phyloP scores from a whole-genome alignment of 2,329 filamentous ascomycete species.

The Biscogniauxia marginata region DNA sequence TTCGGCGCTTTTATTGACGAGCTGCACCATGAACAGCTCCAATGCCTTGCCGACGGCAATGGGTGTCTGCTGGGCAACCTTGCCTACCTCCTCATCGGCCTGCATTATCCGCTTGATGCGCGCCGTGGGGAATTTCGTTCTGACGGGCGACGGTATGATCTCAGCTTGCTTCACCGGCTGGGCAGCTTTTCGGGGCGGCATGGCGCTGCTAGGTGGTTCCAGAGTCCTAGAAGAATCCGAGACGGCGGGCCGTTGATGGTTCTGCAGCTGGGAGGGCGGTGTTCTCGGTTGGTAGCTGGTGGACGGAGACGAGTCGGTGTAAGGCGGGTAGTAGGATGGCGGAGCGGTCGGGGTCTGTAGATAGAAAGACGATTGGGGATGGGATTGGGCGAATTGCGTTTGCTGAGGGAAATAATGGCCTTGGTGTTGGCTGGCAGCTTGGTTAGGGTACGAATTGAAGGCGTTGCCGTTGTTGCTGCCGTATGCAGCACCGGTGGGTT shows the following conservation, averaged over 20 bases:
- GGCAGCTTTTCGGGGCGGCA: conserved; percentile 41
- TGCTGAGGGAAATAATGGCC: conserved; percentile 22
- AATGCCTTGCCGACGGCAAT: conserved; percentile 94
- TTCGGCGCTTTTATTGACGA: conserved; percentile 84
- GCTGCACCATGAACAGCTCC: conserved; percentile 95
- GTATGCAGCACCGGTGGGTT: conserved; percentile 22
- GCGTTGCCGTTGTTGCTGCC: conserved; percentile 12
- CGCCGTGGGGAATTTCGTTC: conserved; percentile 94
- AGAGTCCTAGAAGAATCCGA: conserved; percentile 17
- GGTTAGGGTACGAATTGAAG: conserved; percentile 19
- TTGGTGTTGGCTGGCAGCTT: conserved; percentile 7
- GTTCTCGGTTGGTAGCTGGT: conserved; percentile 15
- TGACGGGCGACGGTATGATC: conserved; percentile 69
- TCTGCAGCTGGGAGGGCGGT: conserved; percentile 12
- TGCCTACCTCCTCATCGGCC: conserved; percentile 96
- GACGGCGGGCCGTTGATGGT: conserved; percentile 25
- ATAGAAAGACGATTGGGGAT: conserved; percentile 17
- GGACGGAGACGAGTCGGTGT: conserved; percentile 22
- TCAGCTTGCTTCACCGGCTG: conserved; percentile 38
- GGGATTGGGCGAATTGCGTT: conserved; percentile 20
- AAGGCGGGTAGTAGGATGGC: conserved; percentile 25
- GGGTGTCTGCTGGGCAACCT: conserved; percentile 95
- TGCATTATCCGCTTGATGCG: conserved; percentile 99
- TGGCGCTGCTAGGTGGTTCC: conserved; percentile 26
- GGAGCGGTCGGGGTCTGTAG: conserved; percentile 13